A percentile compares a stretch with the other conserved stretches of the same genome.
phyloP scores from a whole-genome alignment of 2,329 filamentous ascomycete genomes.

The Fusarium algeriense region DNA sequence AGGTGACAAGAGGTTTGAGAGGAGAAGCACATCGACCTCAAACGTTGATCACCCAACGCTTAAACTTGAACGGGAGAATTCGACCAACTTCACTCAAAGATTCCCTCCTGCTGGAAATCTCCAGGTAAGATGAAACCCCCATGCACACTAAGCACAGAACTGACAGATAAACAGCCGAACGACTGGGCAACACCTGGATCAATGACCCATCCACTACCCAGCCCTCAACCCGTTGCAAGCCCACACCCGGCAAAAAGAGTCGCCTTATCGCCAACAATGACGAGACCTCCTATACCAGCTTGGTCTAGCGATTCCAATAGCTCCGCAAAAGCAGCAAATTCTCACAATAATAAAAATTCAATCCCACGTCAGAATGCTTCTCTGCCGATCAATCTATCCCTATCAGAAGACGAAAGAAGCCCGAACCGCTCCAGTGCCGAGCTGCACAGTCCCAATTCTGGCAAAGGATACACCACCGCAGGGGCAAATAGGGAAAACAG shows the following conservation, averaged over 20 bases:
- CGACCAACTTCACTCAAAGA: constrained; percentile 47
- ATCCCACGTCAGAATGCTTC: constrained; percentile 47
- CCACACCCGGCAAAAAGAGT: constrained; percentile 66
- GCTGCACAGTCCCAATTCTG: constrained; percentile 63
- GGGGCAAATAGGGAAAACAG: constrained; percentile 64
- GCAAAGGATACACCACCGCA: constrained; percentile 53
- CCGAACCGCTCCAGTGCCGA: constrained; percentile 65
- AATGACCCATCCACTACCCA: constrained; percentile 50
- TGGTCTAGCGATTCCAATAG: constrained; percentile 57
- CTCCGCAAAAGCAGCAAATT: constrained; percentile 34
- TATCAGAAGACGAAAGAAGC: constrained; percentile 72
- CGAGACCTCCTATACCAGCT: constrained; percentile 65
- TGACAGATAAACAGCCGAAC: constrained; percentile 50
- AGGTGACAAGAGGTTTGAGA: constrained; percentile 62
- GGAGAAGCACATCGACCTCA: constrained; percentile 57
- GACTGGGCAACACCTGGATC: constrained; percentile 62
- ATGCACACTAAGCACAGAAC: constrained; percentile 1
- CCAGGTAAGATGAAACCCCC: constrained; percentile 48
- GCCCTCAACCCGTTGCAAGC: constrained; percentile 48
- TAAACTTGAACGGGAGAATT: constrained; percentile 52
- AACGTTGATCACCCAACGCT: constrained; percentile 48
- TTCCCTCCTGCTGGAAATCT: constrained; percentile 52
- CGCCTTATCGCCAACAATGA: constrained; percentile 64
- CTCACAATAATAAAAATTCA: constrained; percentile 41
- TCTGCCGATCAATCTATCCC: constrained; percentile 64